Base-by-base conservation (phyloP, 2,329 filamentous ascomycete species). In the Hypoxylon sp. region DNA sequence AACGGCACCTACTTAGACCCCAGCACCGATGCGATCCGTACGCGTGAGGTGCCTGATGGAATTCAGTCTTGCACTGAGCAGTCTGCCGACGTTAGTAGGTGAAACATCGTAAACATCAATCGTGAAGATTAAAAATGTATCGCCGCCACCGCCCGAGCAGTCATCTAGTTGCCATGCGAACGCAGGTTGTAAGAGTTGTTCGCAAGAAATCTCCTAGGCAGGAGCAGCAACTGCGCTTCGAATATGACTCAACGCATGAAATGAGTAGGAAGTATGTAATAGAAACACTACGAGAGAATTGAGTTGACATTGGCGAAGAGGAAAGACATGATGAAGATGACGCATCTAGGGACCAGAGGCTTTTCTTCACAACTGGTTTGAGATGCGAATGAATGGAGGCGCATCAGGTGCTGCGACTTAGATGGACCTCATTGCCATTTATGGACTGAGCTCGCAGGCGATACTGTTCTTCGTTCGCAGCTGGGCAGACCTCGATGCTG, bases 1-100 rank as follows among this genome's bases (percentile, higher is more conserved):
- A 58, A 64, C 48, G 63, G 66, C 67, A 71, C 62, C 68, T 71
- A 67, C 62, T 63, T 57, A 67, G 53, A n/a, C 43, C 71, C 54
- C 39, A 69, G 53, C 61, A 59, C 65, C 50, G 48, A 57, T 53
- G 58, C 27, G 51, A 64, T 61, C 55, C 54, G 48, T 52, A 63
- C 60, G 50, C 61, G 55, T 61, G 25, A 63, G 63, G 63, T 65
- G 37, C 41, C 56, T 53, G 51, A 55, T 41, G 19, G 27, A 43
- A 16, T 65, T 64, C 45, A 63, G 39, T 50, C 25, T 60, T 63
- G 34, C 64, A 43, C 30, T 61, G 43, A 68, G 19, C 37, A 54
- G 39, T 48, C 72, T 74, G 47, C 23, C 11, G 14, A 69, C 41
- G 65, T 73, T 54, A 73, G 67, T 67, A 61, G 39, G 16, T 21